phyloP scores from a whole-genome alignment of 768 basidiomycete species.

The Agrocybe pediades region DNA sequence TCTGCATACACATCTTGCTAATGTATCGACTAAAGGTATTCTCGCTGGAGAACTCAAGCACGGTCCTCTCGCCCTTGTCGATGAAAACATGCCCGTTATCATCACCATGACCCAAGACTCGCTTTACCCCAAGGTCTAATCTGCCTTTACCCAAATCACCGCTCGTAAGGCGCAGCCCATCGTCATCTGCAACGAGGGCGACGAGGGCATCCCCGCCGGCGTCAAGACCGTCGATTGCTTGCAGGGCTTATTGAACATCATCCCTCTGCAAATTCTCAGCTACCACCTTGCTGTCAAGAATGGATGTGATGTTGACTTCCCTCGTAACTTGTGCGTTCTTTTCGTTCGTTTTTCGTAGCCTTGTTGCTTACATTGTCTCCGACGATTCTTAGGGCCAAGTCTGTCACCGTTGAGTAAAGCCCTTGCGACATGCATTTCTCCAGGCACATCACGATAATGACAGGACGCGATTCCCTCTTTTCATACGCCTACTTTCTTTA shows the following conservation, averaged over 20 bases:
- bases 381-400: slow-evolving; percentile 58
- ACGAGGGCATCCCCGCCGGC: slow-evolving; percentile 71
- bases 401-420: slow-evolving; percentile 70
- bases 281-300: slow-evolving; percentile 96
- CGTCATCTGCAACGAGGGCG: slow-evolving; percentile 93
- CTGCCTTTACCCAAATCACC: slow-evolving; percentile 94
- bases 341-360: slow-evolving; percentile 2
- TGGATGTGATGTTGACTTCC: slow-evolving; percentile 98
- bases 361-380: slow-evolving; percentile 13
- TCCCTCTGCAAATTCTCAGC: slow-evolving; percentile 92
- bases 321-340: slow-evolving; percentile 81
- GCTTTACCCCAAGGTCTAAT: slow-evolving; percentile 97
- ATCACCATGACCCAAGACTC: slow-evolving; percentile 99
- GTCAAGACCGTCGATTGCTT: slow-evolving; percentile 90
- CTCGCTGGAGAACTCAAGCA: slow-evolving; percentile 99
- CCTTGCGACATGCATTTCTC: neutral
- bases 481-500: neutral
- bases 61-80: slow-evolving; percentile 95
- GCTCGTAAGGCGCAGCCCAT: slow-evolving; percentile 96
- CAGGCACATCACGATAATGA: neutral
- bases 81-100: slow-evolving; percentile 98
- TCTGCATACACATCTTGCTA: slow-evolving; percentile 1
- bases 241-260: slow-evolving; percentile 95
- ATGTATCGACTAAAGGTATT: slow-evolving; percentile 58
- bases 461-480: slow-evolving; percentile 9